Evolutionary conservation across 495 filamentous ascomycete species (phyloP).

Genomic region (Penicillium fimorum): DNA sequence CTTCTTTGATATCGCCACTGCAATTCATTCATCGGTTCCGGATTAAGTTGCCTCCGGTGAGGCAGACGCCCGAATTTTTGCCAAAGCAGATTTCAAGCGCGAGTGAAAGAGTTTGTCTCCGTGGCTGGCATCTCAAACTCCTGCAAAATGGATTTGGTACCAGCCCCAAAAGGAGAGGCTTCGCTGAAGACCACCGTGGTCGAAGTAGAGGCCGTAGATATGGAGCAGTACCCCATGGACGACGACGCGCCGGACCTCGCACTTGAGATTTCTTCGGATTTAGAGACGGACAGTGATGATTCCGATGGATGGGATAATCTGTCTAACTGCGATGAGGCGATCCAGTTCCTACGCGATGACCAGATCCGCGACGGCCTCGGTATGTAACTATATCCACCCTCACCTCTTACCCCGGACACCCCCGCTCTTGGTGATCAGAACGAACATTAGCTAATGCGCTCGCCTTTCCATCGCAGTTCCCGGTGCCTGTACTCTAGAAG

Average conservation of each 20-base stretch:
- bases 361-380: constrained; percentile 57
- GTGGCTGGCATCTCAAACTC: constrained; percentile 35
- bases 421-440: constrained; percentile 27
- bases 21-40: constrained; percentile 26
- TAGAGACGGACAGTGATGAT: constrained; percentile 61
- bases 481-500: constrained; percentile 69
- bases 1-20: constrained; percentile 13
- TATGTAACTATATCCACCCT: constrained; percentile 19
- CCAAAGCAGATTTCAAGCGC: constrained; percentile 33
- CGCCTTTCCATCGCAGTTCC: constrained; percentile 32
- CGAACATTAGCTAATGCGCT: constrained; percentile 17
- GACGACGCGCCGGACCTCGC: constrained; percentile 29
- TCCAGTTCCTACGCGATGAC: constrained; percentile 63
- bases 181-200: constrained; percentile 45
- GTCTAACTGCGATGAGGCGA: constrained; percentile 65
- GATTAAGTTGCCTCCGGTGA: constrained; percentile 38
- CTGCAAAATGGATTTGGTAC: constrained; percentile 45
- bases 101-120: constrained; percentile 28
- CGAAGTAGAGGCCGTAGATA: constrained; percentile 46
- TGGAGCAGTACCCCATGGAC: constrained; percentile 18
- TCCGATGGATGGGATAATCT: constrained; percentile 66
- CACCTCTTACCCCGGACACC: constrained; percentile 25
- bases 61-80: constrained; percentile 32
- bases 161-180: constrained; percentile 39
- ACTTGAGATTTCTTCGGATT: constrained; percentile 34